Evolutionary conservation across 306 rosid species (phyloP), one percentile per base, ranked within the genome.

Genomic region (Fagus sylvatica): DNA sequence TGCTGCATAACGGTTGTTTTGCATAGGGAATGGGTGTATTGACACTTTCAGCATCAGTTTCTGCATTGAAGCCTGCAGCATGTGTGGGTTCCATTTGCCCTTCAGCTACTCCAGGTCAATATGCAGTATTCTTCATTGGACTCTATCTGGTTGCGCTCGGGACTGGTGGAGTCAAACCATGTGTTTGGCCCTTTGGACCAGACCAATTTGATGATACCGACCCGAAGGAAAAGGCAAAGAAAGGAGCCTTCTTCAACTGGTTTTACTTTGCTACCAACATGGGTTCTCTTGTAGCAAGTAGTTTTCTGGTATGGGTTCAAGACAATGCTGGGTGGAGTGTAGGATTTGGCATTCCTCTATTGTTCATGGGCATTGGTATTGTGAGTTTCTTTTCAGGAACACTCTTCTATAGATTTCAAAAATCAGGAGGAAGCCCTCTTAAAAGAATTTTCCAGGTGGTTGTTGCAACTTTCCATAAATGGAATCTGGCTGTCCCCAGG

Each of bases 121-220:
- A 76, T 68, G 72, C 81, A 33, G 76, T 80, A 5, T 76, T 84
- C 76, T 33, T 84, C 16, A 19, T 61, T 17, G 87, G 82, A 19
- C 77, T 80, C 0, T 84, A 84, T 53, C 53, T 84, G 55, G 74
- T 84, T 72, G 82, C 87, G 1, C 41, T 76, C 32, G 84, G 84
- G 69, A 84, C 84, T 1, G 84, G 87, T 9, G 87, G 87, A 39
- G 76, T 84, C 76, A 84, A 84, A 60, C 87, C 87, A 4, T 84
- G 87, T 42, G 71, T 79, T 53, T 84, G 76, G 66, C 79, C 88
- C 0, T 80, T 84, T 15, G 88, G 88, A 6, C 83, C 85, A 1
- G 88, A 84, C 72, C 88, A 84, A 43, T 84, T 81, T 78, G 85
- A 81, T 64, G 85, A 84, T 64, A 62, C 81, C n/a, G 61, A 77